Evolutionary conservation across 2,329 filamentous ascomycete genomes (phyloP), one percentile per base, ranked within the genome.

Genomic region (Fusarium praegraminearum): DNA sequence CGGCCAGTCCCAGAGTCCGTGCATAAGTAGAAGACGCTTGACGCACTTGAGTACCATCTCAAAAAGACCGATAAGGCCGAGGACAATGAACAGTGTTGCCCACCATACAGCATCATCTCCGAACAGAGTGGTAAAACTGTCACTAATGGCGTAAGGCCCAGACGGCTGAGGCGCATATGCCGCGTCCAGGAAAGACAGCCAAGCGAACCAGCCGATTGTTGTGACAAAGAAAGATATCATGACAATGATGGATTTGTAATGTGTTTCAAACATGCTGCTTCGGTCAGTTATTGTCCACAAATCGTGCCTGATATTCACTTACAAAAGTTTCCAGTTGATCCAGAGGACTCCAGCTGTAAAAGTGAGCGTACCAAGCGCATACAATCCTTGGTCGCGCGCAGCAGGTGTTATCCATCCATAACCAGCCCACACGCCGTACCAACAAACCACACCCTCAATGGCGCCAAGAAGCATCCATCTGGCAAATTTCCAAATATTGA

Each of bases 401-500:
- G 65, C 83, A 33, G 73, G 87, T 3, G 75, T 74, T 78, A 78
- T 85, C 79, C 81, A 81, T 20, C 80, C 82, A 41, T 86, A 85
- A 5, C 83, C 82, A 0, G 83, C 82, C 85, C 84, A 87, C 24
- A 84, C 80, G 43, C 87, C 86, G 76, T 92, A 94, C 83, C 88
- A 97, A 10, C 92, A 85, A 47, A 94, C 80, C 67, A 93, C 86
- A 11, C 93, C 91, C 78, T 97, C 90, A 8, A 86, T 83, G 0
- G 89, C 89, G 1, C 88, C 93, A 73, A 92, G 89, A 36, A 91
- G 84, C 80, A 94, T 93, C 94, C 94, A 97, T 11, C 86, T 86
- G 0, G 91, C 74, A 74, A 94, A 97, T 62, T 93, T 85, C 46
- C 83, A 83, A 66, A 93, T 84, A 75, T 95, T 95, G 77, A 97